Evolutionary conservation across 345 rosid genomes (phyloP).

Genomic region (Cardamine resedifolia): DNA sequence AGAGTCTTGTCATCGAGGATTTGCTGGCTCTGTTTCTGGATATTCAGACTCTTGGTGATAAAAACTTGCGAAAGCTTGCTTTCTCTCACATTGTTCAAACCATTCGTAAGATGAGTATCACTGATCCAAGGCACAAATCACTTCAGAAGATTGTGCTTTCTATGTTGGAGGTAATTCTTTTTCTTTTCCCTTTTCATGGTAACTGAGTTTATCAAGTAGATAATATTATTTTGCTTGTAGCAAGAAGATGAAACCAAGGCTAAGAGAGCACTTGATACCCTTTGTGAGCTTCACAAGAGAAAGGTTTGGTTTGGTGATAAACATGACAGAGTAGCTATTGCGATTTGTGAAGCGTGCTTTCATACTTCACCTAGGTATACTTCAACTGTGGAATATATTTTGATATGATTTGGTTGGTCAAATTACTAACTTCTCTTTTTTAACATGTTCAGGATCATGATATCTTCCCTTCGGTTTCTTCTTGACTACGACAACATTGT

Average conservation of each 20-base stretch:
- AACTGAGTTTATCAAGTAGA: neutral
- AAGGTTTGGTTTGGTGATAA: constrained; percentile 85
- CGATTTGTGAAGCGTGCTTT: constrained; percentile 84
- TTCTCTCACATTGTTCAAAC: constrained; percentile 83
- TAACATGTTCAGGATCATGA: constrained; percentile 64
- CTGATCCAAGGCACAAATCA: constrained; percentile 62
- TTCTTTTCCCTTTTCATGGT: neutral
- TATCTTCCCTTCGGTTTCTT: constrained; percentile 73
- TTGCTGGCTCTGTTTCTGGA: constrained; percentile 71
- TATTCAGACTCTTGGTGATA: constrained; percentile 76
- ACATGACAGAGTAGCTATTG: constrained; percentile 85
- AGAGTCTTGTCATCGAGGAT: constrained; percentile 65
- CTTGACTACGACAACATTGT: constrained; percentile 85
- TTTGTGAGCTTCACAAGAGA: constrained; percentile 76
- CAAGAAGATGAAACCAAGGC: constrained; percentile 83
- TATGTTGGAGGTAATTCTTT: constrained; percentile 56
- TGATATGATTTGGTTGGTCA: neutral
- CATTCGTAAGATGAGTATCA: constrained; percentile 73
- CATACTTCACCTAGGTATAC: constrained; percentile 75
- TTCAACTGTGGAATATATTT: constrained; percentile 1
- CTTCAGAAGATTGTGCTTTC: constrained; percentile 74
- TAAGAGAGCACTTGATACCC: constrained; percentile 64
- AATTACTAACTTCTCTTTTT: constrained; percentile 3
- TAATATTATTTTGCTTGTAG: constrained; percentile 35
- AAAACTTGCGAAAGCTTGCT: constrained; percentile 63